Base-by-base conservation (phyloP, 139 green algal species). In the Chlamydomonas sphaeroides region DNA sequence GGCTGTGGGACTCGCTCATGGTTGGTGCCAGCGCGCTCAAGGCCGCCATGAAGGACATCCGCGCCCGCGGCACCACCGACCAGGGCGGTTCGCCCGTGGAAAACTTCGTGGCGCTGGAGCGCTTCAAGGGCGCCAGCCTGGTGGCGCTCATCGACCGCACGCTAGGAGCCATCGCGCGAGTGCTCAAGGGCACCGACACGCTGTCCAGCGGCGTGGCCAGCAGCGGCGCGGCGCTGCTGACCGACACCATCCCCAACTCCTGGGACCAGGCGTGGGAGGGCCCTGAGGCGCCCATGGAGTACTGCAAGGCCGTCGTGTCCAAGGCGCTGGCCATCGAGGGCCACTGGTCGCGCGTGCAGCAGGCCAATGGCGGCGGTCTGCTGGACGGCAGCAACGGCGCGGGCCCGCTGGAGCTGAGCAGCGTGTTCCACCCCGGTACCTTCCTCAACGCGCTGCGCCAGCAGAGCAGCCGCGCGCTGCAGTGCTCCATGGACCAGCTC, bases 371-470 rank as follows among this genome's bases (percentile, higher is more conserved):
- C 35, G 73, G 77, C 23, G 86, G 65, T 0, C 78, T 75, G 69
- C 67, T 90, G 75, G 74, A 81, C 1, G 61, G 71, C 32, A 69
- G 83, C 63, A 33, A 68, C 59, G 78, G 48, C 32, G 48, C 65
- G 36, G 80, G 68, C 18, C 76, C 87, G 15, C 80, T 94, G 74
- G 86, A 92, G 61, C 85, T 94, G 73, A 84, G 68, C n/a, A 49
- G 81, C 23, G 79, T 94, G 79, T 95, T 94, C 88, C 84, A 91
- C 38, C 92, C 93, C 0, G 87, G 73, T 14, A 90, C 90, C 14
- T 93, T 97, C 69, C 72, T 97, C 3, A 95, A 93, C 74, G 92
- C 94, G 41, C 83, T 97, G 63, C 83, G 90, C 17, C 94, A 97
- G 87, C 78, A 93, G 45, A 87, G 85, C 4, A 89, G 91, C 0